Percentiles rank a stretch among this genome's conserved stretches.
Evolutionary conservation across 305 asterid genomes (phyloP).

Genomic region (Stenogyne calaminthoides): DNA sequence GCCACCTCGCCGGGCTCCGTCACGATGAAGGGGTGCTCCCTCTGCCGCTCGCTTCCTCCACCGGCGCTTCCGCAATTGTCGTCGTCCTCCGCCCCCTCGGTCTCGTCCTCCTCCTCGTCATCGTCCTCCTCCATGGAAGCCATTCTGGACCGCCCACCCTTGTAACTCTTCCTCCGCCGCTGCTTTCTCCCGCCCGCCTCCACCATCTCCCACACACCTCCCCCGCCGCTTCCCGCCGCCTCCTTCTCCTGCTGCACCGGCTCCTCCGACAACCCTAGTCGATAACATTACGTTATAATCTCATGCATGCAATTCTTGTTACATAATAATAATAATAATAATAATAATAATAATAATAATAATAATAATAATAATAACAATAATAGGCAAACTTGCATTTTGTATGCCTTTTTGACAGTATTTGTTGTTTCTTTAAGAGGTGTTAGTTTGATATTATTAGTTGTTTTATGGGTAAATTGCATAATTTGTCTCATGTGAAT

Average conservation of each 20-base stretch:
- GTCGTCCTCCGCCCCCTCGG: slow-evolving; percentile 64
- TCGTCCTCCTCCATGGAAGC: slow-evolving; percentile 60
- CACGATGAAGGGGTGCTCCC: slow-evolving; percentile 97
- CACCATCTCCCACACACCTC: slow-evolving; percentile 68
- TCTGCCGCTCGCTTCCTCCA: slow-evolving; percentile 68
- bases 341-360: too few species aligned
- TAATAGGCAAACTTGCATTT: too few species aligned
- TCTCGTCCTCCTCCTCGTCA: slow-evolving; percentile 67
- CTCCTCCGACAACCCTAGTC: slow-evolving; percentile 91
- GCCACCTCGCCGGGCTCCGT: slow-evolving; percentile 99
- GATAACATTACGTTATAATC: not conserved
- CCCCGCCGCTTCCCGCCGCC: slow-evolving; percentile 78
- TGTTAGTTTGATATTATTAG: too few species aligned
- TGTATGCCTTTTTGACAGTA: too few species aligned
- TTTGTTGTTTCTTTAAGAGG: too few species aligned
- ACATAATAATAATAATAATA: not conserved
- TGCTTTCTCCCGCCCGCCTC: slow-evolving; percentile 51
- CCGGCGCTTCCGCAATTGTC: slow-evolving; percentile 46
- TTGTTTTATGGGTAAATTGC: too few species aligned
- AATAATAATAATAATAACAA: too few species aligned
- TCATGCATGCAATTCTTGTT: slow-evolving; percentile 36
- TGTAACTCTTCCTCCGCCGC: slow-evolving; percentile 54
- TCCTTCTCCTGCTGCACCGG: slow-evolving; percentile 94
- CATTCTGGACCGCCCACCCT: slow-evolving; percentile 59
- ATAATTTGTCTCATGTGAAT: too few species aligned